phyloP scores from a whole-genome alignment of 2,329 filamentous ascomycete species.

The Rachicladosporium sp. region DNA sequence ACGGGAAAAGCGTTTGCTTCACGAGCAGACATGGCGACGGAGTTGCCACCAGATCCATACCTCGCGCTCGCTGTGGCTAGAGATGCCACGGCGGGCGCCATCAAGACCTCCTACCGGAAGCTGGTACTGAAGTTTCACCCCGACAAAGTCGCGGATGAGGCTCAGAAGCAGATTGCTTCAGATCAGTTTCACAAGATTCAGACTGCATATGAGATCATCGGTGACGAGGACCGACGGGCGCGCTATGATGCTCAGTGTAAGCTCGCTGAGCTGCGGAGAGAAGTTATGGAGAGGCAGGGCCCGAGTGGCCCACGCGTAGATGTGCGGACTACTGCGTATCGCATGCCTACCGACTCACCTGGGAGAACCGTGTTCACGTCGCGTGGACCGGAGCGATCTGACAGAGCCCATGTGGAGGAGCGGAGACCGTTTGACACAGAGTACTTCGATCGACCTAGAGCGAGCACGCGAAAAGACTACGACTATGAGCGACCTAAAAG shows the following conservation, averaged over 20 bases:
- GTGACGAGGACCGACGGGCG: slow-evolving; percentile 57
- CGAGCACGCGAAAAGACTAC: slow-evolving; percentile 26
- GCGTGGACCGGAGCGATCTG: slow-evolving; percentile 9
- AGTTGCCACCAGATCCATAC: slow-evolving; percentile 62
- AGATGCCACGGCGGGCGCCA: slow-evolving; percentile 60
- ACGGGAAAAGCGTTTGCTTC: slow-evolving; percentile 2
- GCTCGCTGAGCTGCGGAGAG: slow-evolving; percentile 51
- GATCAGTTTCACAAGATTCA: slow-evolving; percentile 88
- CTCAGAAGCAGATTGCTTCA: slow-evolving; percentile 63
- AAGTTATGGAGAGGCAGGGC: slow-evolving; percentile 33
- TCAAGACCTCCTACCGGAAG: slow-evolving; percentile 87
- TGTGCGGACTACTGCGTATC: slow-evolving; percentile 23
- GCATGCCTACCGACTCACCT: slow-evolving; percentile 18
- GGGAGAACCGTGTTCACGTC: slow-evolving; percentile 17
- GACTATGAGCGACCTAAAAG: slow-evolving; percentile 26
- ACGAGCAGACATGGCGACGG: slow-evolving; percentile 3
- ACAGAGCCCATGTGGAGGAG: slow-evolving; percentile 19
- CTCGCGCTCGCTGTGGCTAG: slow-evolving; percentile 62
- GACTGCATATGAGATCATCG: slow-evolving; percentile 82
- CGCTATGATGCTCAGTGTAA: slow-evolving; percentile 69
- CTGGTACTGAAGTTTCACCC: slow-evolving; percentile 73
- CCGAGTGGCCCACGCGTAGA: slow-evolving; percentile 15
- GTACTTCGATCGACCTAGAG: slow-evolving; percentile 26
- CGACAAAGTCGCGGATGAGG: slow-evolving; percentile 54
- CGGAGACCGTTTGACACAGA: slow-evolving; percentile 19